Evolutionary conservation across 2,329 filamentous ascomycete species (phyloP).

Genomic region (Phialophora macrospora): DNA sequence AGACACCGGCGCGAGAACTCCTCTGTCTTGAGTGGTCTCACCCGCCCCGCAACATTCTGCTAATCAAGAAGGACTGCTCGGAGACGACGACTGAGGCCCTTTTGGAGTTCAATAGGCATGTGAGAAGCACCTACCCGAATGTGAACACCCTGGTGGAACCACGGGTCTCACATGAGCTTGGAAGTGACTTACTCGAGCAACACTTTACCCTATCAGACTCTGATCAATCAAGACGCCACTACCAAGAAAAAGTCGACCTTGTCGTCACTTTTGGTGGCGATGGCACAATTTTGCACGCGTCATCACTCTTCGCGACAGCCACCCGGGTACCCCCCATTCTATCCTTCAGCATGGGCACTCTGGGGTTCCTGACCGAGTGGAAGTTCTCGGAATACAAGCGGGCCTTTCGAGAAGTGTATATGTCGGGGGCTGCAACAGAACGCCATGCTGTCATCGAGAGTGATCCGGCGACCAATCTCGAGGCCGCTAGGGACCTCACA

Average conservation of each 20-base stretch:
- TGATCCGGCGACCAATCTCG: slow-evolving; percentile 45
- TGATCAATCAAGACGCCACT: slow-evolving; percentile 17
- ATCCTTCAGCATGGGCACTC: slow-evolving; percentile 94
- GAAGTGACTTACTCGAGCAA: slow-evolving; percentile 48
- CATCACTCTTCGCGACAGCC: slow-evolving; percentile 82
- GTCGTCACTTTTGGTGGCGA: slow-evolving; percentile 91
- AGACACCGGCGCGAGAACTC: slow-evolving; percentile 57
- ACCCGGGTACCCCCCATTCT: slow-evolving; percentile 84
- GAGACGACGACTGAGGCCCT: slow-evolving; percentile 61
- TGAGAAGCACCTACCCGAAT: slow-evolving; percentile 77
- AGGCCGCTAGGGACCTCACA: slow-evolving; percentile 42
- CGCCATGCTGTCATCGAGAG: slow-evolving; percentile 51
- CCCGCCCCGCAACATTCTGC: slow-evolving; percentile 69
- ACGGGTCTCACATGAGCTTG: slow-evolving; percentile 72
- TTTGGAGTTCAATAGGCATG: slow-evolving; percentile 69
- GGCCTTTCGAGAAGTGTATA: slow-evolving; percentile 90
- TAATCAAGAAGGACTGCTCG: slow-evolving; percentile 69
- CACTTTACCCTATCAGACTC: slow-evolving; percentile 22
- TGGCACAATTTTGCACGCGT: slow-evolving; percentile 84
- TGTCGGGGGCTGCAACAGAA: slow-evolving; percentile 67
- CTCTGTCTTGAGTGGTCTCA: slow-evolving; percentile 70
- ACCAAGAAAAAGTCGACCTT: slow-evolving; percentile 83
- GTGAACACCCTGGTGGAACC: slow-evolving; percentile 84
- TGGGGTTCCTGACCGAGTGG: slow-evolving; percentile 96
- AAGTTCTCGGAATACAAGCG: slow-evolving; percentile 91